Conservation (phyloP, 495 filamentous ascomycete species). For the Trichoderma reesei region DNA sequence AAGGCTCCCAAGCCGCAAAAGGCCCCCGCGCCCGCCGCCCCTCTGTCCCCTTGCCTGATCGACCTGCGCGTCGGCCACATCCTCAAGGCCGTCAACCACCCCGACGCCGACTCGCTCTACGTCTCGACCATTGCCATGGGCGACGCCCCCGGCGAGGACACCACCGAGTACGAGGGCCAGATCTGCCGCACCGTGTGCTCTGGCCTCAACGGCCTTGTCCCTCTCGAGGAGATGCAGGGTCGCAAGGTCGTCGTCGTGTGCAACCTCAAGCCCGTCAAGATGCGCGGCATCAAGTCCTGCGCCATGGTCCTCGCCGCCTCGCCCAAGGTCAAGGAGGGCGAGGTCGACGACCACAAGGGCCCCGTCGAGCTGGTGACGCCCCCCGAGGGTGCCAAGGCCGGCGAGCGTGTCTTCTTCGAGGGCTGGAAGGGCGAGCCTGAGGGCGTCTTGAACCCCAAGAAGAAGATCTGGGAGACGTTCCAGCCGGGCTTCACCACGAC, state of each 20-base stretch:
- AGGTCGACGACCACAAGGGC: constrained; percentile 73
- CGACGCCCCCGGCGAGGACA: constrained; percentile 80
- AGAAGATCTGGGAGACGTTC: constrained; percentile 95
- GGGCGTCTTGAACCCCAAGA: constrained; percentile 91
- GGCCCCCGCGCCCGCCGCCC: constrained; percentile 53
- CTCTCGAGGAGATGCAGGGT: constrained; percentile 89
- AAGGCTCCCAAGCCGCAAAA: constrained; percentile 65
- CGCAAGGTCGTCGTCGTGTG: constrained; percentile 91
- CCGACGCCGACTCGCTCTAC: constrained; percentile 90
- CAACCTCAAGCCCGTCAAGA: constrained; percentile 97
- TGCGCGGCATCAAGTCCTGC: constrained; percentile 90
- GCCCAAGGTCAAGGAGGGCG: constrained; percentile 65
- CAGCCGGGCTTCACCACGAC: constrained; percentile 92
- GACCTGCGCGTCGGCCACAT: constrained; percentile 96
- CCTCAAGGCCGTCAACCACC: constrained; percentile 86
- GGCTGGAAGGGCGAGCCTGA: constrained; percentile 91
- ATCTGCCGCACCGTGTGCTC: constrained; percentile 92
- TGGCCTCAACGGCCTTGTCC: constrained; percentile 84
- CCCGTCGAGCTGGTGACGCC: constrained; percentile 89
- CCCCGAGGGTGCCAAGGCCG: constrained; percentile 65
- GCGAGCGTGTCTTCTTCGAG: constrained; percentile 84
- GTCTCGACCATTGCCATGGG: constrained; percentile 96
- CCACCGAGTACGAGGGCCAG: constrained; percentile 74
- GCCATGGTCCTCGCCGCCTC: constrained; percentile 97
- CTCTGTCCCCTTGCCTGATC: constrained; percentile 74